Evolutionary conservation across 2,329 filamentous ascomycete genomes (phyloP).

Genomic region (Ceratocystis smalleyi): DNA sequence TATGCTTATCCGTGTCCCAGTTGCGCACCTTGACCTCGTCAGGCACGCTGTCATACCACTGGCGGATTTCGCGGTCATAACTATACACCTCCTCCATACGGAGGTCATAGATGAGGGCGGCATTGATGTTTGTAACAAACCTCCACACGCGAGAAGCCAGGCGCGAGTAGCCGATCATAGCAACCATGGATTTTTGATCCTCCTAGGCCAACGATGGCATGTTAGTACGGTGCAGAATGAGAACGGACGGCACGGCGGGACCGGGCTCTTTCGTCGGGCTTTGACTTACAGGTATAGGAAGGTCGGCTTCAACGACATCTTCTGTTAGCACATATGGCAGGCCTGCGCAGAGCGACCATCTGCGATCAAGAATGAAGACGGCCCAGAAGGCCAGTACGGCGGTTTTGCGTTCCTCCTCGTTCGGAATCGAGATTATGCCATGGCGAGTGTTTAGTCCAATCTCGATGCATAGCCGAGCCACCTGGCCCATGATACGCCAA

Average conservation of each 20-base stretch:
- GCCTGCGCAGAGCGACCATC: conserved; percentile 82
- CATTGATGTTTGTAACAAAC: conserved; percentile 55
- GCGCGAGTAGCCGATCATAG: conserved; percentile 72
- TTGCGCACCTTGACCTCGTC: conserved; percentile 42
- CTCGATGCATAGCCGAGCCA: conserved; percentile 63
- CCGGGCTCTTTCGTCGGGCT: not conserved
- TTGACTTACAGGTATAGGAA: conserved; percentile 61
- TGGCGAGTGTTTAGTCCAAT: conserved; percentile 70
- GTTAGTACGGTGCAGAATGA: conserved; percentile 18
- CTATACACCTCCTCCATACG: conserved; percentile 61
- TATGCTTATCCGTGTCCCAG: conserved; percentile 39
- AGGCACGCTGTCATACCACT: conserved; percentile 70
- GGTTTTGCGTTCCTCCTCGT: conserved; percentile 51
- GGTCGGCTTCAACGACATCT: conserved; percentile 62
- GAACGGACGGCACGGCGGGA: not conserved
- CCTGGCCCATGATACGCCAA: conserved; percentile 75
- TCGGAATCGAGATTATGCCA: conserved; percentile 52
- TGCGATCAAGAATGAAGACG: conserved; percentile 67
- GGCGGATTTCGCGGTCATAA: conserved; percentile 67
- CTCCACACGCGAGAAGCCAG: conserved; percentile 79
- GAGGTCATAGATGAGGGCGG: conserved; percentile 44
- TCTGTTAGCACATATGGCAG: conserved; percentile 77
- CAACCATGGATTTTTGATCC: conserved; percentile 54
- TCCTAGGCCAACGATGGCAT: conserved; percentile 24
- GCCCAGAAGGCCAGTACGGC: conserved; percentile 71